Evolutionary conservation across 345 rosid genomes (phyloP).

Genomic region (Cardamine resedifolia): DNA sequence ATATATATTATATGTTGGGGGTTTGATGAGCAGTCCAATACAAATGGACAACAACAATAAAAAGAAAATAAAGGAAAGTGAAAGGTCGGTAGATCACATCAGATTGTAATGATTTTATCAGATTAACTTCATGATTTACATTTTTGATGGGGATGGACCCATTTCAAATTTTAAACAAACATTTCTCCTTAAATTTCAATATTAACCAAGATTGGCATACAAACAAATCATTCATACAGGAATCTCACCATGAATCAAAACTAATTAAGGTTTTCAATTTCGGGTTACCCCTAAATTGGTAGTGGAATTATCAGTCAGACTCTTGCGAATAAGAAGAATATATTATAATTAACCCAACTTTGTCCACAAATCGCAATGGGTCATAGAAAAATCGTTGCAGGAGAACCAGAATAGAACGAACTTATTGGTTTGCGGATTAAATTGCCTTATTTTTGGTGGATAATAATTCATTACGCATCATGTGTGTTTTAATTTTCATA

Average conservation of each 20-base stretch:
- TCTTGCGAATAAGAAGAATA: too few species aligned
- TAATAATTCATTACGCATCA: not conserved
- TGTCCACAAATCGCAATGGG: too few species aligned
- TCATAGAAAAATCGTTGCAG: too few species aligned
- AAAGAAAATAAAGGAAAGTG: constrained; percentile 8
- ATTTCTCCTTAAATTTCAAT: not conserved
- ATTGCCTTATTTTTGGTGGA: not conserved
- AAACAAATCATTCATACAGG: not conserved
- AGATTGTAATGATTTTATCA: constrained; percentile 58
- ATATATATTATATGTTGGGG: constrained; percentile 23
- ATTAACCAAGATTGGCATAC: not conserved
- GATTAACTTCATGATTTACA: constrained; percentile 48
- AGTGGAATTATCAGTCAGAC: too few species aligned
- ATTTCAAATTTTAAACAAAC: not conserved
- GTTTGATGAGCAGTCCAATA: constrained; percentile 41
- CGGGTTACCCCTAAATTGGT: too few species aligned
- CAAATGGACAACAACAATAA: constrained; percentile 15
- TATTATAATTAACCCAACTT: too few species aligned
- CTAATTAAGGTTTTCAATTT: too few species aligned
- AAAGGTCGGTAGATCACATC: constrained; percentile 70
- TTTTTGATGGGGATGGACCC: constrained; percentile 41
- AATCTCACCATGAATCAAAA: too few species aligned
- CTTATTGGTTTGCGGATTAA: not conserved
- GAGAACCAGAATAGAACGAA: too few species aligned
- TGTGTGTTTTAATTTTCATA: not conserved